phyloP scores from a whole-genome alignment of 83 land plant genomes.

The Picea abies region DNA sequence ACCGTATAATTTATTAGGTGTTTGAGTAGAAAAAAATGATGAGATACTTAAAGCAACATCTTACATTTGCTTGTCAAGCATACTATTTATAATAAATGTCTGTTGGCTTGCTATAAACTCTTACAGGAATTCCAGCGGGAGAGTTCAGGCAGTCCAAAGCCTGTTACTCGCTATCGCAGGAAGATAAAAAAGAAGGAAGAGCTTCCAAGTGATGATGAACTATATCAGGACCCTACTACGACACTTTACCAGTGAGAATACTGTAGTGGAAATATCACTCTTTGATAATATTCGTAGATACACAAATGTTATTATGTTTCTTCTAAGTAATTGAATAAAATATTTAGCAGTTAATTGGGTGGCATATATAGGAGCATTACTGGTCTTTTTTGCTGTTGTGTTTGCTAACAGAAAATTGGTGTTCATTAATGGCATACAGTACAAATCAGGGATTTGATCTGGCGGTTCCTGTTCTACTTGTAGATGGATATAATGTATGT shows the following conservation, averaged over 20 bases:
- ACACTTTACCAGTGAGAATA: slow-evolving; percentile 67
- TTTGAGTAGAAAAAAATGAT: background rate
- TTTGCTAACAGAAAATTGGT: background rate
- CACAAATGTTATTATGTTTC: background rate
- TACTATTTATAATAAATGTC: background rate
- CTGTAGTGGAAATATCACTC: background rate
- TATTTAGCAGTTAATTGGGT: background rate
- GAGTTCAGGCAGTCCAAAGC: slow-evolving; percentile 52
- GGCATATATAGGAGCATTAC: background rate
- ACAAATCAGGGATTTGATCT: slow-evolving; percentile 59
- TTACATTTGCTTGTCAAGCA: background rate
- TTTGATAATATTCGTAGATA: slow-evolving; percentile 1
- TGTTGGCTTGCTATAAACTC: background rate
- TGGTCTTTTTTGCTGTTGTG: background rate
- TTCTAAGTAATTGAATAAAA: background rate
- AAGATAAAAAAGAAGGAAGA: slow-evolving; percentile 77
- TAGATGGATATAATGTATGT: slow-evolving; percentile 98
- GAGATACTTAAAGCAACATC: background rate
- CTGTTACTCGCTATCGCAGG: slow-evolving; percentile 83
- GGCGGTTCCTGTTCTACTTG: slow-evolving; percentile 86
- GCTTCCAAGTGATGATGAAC: slow-evolving; percentile 56
- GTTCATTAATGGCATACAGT: slow-evolving; percentile 34
- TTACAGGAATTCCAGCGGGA: slow-evolving; percentile 66
- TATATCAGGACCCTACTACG: slow-evolving; percentile 60
- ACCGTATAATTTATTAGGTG: background rate